Base-by-base conservation (phyloP, 805 yeast species). In the Candida glaebosa region DNA sequence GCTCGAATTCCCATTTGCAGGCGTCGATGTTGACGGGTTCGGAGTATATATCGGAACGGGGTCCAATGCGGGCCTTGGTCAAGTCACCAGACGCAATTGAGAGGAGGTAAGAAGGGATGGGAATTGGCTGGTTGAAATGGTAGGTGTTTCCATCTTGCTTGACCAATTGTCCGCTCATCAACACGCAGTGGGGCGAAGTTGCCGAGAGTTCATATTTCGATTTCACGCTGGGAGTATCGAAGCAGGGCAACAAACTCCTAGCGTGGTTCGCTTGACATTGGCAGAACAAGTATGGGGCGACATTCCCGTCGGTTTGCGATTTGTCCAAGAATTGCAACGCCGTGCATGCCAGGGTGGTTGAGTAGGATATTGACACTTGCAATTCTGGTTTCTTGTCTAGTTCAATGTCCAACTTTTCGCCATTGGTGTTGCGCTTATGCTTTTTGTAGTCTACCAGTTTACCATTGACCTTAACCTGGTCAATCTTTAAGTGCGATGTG, bases 241-340 rank as follows among this genome's bases (percentile, higher is more conserved):
- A 89, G 53, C 88, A 85, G 6, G 96, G 96, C 66, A 85, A 82
- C 55, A 88, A 71, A 12, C 91, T 78, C 54, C 96, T 75, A 5
- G 96, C 93, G 56, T 89, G 96, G 48, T 86, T 88, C 28, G 96
- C 89, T 66, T 89, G 95, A 57, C 95, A 78, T 64, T 89, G 96
- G 8, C 96, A 87, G 60, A 88, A 89, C 43, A 89, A 71, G 60
- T 79, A 84, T 1, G 87, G 88, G 18, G 71, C 70, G 32, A 74
- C 75, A 46, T 81, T 77, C 14, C 90, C 95, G 37, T 81, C 81
- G 6, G 95, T 84, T 51, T 82, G 85, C 40, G 73, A 79, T 26
- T 82, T 79, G n/a, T 76, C 78, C 40, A 89, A 67, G 81, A 93
- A 89, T 61, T 89, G 96, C 45, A 88, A 67, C 3, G 96, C 96